Evolutionary conservation across 106 monocot species (phyloP), one percentile per base, ranked within the genome.

Genomic region (Narthecium ossifragum): DNA sequence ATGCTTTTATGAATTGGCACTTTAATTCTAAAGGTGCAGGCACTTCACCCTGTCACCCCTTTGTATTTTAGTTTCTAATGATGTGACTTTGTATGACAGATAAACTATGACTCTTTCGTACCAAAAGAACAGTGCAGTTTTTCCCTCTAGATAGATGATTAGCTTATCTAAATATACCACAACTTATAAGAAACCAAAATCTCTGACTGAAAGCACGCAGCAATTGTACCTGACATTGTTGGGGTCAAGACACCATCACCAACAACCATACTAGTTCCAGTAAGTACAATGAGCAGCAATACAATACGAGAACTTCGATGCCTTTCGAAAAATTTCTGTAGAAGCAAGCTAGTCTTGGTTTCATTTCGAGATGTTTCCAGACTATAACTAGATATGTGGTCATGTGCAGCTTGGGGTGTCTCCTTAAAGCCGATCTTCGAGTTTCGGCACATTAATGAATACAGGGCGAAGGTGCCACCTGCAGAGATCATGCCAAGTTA

Each of bases 391-490:
- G 57, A 61, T 6, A 79, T 31, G 24, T 61, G 63, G 6, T 79
- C 62, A 46, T 69, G 36, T 13, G 70, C 59, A 57, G 49, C 31
- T n/a, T 34, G 34, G 6, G 52, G 55, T 6, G 28, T 51, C 43
- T 60, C 40, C 21, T 83, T 28, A 31, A 86, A 73, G 5, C 86
- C 79, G 64, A 84, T 73, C 72, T 75, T 87, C n/a, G 81, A 67
- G 36, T 78, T 72, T 2, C 84, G 68, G 31, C 87, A 92, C 62
- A 92, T 33, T 49, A 83, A 37, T 20, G 92, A 92, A 69, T 92
- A 92, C 39, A 92, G 52, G 47, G 92, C 92, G 71, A 92, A 92
- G 26, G 83, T 84, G 27, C 92, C 92, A 41, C 92, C 92, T 92
- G 55, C 10, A 65, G 5, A 63, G 0, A 3, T 43, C 14, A 1